Conservation (phyloP, 2,329 filamentous ascomycete species). For the Aspergillus ochraceoroseus region DNA sequence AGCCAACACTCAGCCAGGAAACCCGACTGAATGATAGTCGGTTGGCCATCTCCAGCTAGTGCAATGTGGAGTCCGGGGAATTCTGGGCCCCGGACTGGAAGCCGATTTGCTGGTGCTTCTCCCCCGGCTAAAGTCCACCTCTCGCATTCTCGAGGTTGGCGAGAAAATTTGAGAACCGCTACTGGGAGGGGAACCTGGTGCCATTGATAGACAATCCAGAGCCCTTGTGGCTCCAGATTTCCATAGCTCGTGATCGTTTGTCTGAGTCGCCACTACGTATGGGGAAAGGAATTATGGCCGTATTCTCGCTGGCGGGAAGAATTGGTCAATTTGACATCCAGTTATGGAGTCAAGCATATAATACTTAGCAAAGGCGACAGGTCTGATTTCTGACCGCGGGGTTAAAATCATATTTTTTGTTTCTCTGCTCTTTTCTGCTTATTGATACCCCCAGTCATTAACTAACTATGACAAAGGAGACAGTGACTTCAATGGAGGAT, state of each 20-base stretch:
- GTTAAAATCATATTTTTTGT: not conserved
- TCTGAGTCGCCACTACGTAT: conserved; percentile 3
- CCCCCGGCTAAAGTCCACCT: conserved; percentile 9
- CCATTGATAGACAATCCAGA: conserved; percentile 3
- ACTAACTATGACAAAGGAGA: conserved; percentile 8
- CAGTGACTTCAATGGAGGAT: not conserved
- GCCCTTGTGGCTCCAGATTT: not conserved
- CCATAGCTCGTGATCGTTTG: conserved; percentile 3
- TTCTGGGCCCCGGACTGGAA: not conserved
- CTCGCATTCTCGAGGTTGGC: conserved; percentile 3
- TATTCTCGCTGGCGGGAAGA: not conserved
- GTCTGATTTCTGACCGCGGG: not conserved
- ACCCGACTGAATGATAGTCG: conserved; percentile 4
- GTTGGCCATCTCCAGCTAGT: conserved; percentile 9
- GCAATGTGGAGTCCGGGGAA: conserved; percentile 8
- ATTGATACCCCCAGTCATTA: too few species aligned
- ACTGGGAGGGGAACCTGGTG: not conserved
- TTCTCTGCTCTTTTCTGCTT: not conserved
- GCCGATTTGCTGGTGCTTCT: conserved; percentile 6
- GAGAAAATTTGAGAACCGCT: not conserved
- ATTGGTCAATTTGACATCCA: not conserved
- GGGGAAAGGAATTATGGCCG: conserved; percentile 1
- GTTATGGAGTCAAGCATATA: conserved; percentile 3
- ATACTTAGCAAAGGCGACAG: not conserved
- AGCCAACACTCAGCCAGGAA: too few species aligned